These are phyloP conservation scores for Clitopilus passeckerianus DNA, from an alignment of 768 basidiomycete species.

Conservation along the genomic window DNA sequence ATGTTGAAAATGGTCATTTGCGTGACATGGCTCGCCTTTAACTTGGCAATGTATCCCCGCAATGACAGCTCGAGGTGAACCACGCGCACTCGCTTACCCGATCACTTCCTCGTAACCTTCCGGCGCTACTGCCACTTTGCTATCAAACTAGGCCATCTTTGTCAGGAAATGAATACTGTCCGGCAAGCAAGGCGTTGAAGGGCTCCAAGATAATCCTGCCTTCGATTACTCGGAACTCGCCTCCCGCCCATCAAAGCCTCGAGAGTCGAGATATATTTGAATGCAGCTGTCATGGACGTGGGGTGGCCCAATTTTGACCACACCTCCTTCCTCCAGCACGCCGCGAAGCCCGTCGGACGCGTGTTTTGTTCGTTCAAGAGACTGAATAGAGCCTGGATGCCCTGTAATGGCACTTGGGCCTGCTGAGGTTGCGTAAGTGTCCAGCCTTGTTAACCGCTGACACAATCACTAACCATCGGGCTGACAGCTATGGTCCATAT, in stretches of 20 bases:
- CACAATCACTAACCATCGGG: background rate
- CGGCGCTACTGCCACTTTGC: background rate
- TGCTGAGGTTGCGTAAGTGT: background rate
- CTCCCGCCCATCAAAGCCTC: background rate
- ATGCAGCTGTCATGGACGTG: background rate
- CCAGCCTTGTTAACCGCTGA: background rate
- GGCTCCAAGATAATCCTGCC: background rate
- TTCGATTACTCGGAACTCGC: background rate
- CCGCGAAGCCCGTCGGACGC: background rate
- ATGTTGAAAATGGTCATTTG: background rate
- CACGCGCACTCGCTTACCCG: background rate
- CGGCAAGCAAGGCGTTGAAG: background rate
- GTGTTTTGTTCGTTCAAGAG: background rate
- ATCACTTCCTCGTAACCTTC: background rate
- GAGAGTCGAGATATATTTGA: background rate
- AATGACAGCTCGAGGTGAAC: background rate
- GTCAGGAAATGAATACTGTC: background rate
- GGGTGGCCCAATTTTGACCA: background rate
- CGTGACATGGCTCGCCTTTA: background rate
- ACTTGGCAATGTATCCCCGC: background rate
- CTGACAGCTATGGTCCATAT: background rate
- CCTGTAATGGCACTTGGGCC: background rate
- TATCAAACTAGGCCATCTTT: background rate
- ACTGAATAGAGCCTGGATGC: background rate
- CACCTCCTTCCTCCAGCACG: background rate